These are phyloP conservation scores for Blastocrithidia nonstop DNA, from an alignment of 208 protist species.

Conservation along the genomic window DNA sequence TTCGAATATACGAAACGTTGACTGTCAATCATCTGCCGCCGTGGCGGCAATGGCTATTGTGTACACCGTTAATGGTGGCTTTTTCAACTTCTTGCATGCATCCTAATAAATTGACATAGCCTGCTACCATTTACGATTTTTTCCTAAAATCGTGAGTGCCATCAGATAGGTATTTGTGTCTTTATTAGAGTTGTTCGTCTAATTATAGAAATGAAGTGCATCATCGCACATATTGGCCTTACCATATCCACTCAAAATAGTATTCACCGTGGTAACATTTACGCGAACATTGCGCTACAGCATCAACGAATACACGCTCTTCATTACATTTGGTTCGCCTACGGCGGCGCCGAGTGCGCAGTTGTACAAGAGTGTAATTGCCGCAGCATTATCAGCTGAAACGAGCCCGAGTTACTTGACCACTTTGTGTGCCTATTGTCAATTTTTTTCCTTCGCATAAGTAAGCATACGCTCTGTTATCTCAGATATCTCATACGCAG, in stretches of 20 bases:
- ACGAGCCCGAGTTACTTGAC: slow-evolving; percentile 13
- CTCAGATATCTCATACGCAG: slow-evolving; percentile 11
- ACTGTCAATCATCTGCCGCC: slow-evolving; percentile 44
- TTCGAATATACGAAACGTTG: slow-evolving; percentile 49
- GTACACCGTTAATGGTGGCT: slow-evolving; percentile 45
- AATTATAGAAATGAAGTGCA: slow-evolving; percentile 39
- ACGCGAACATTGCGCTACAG: slow-evolving; percentile 13
- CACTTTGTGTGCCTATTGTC: slow-evolving; percentile 36
- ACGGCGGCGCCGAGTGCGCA: slow-evolving; percentile 67
- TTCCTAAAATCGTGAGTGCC: slow-evolving; percentile 57
- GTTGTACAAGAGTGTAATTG: slow-evolving; percentile 79
- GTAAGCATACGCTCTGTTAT: slow-evolving; percentile 67
- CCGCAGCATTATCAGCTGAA: slow-evolving; percentile 16
- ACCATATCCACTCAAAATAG: slow-evolving; percentile 54
- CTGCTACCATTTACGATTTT: slow-evolving; percentile 43
- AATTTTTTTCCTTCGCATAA: slow-evolving; percentile 66
- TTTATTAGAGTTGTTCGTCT: slow-evolving; percentile 10
- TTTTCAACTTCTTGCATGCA: slow-evolving; percentile 16
- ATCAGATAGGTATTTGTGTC: slow-evolving; percentile 72
- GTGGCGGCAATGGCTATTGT: slow-evolving; percentile 39
- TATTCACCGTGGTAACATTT: slow-evolving; percentile 74
- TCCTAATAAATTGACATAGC: slow-evolving; percentile 30
- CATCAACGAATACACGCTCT: slow-evolving; percentile 33
- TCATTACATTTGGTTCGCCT: slow-evolving; percentile 31
- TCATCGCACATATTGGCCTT: slow-evolving; percentile 32